A percentile compares a stretch with the other conserved stretches of the same genome.
Evolutionary conservation across 176 grass and related monocot species (phyloP).

Genomic region (Oryza meyeriana): DNA sequence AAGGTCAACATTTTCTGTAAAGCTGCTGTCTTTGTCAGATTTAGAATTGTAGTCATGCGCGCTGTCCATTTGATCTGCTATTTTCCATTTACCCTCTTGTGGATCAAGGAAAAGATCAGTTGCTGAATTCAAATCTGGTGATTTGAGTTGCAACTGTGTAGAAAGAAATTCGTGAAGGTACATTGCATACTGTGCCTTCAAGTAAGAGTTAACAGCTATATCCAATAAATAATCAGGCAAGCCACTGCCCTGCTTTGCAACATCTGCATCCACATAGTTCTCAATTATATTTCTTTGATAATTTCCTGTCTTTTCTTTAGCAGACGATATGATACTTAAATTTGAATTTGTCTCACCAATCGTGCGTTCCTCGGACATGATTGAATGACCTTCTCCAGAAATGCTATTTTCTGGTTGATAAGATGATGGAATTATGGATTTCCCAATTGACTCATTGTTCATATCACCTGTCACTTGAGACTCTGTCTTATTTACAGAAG

Average conservation of each 20-base stretch:
- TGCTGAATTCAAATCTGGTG: constrained; percentile 43
- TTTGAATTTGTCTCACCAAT: constrained; percentile 24
- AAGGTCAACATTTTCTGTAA: constrained; percentile 15
- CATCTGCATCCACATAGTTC: constrained; percentile 40
- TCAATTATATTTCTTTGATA: constrained; percentile 29
- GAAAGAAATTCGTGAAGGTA: constrained; percentile 58
- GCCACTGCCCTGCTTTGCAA: constrained; percentile 15
- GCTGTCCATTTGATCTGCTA: constrained; percentile 53
- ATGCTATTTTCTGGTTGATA: constrained; percentile 29
- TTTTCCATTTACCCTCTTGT: constrained; percentile 93
- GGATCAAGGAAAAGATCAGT: constrained; percentile 90
- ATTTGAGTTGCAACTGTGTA: constrained; percentile 51
- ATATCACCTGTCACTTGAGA: neutral
- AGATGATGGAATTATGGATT: constrained; percentile 20
- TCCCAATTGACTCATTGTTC: neutral
- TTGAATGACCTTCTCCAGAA: constrained; percentile 22
- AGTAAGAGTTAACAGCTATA: constrained; percentile 50
- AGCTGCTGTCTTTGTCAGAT: constrained; percentile 15
- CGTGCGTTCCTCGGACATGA: constrained; percentile 17
- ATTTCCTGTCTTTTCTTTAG: constrained; percentile 24
- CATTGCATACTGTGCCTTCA: constrained; percentile 57
- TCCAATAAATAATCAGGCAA: constrained; percentile 43
- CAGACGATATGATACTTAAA: constrained; percentile 42
- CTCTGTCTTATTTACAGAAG: constrained; percentile 17
- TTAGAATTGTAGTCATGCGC: constrained; percentile 27